These are phyloP conservation scores for Phytophthora ohioensis DNA, from an alignment of 352 stramenopile species.

Conservation along the genomic window DNA sequence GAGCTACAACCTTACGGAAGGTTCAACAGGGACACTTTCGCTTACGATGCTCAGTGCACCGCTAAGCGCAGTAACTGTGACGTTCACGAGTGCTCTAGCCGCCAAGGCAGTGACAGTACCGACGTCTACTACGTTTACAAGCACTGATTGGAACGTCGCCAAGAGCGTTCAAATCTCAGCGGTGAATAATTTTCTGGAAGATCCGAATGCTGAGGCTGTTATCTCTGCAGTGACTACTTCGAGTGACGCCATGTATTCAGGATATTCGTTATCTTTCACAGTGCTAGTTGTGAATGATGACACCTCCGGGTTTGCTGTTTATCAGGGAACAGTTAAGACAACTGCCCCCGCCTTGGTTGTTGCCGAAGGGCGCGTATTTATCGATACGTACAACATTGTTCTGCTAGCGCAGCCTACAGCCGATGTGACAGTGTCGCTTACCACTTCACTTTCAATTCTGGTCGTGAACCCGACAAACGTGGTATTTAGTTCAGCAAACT, in stretches of 20 bases:
- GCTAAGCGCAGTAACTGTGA: conserved; percentile 39
- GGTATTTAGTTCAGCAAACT: conserved; percentile 51
- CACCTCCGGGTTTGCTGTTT: conserved; percentile 50
- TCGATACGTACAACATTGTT: conserved; percentile 57
- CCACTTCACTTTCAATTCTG: conserved; percentile 47
- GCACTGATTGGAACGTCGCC: conserved; percentile 43
- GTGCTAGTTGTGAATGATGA: conserved; percentile 71
- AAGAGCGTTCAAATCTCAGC: conserved; percentile 49
- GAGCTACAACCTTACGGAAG: conserved; percentile 58
- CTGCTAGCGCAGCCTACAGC: conserved; percentile 55
- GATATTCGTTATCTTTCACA: conserved; percentile 29
- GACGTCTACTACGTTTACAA: conserved; percentile 37
- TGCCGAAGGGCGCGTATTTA: conserved; percentile 57
- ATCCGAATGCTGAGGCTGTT: conserved; percentile 36
- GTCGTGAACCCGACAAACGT: conserved; percentile 46
- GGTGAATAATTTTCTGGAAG: conserved; percentile 66
- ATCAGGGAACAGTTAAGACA: conserved; percentile 44
- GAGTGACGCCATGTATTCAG: conserved; percentile 48
- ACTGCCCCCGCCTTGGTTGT: conserved; percentile 54
- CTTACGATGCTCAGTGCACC: conserved; percentile 57
- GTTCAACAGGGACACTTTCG: conserved; percentile 18
- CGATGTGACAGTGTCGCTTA: conserved; percentile 45
- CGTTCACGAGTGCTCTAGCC: conserved; percentile 41
- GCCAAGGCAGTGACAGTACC: conserved; percentile 43
- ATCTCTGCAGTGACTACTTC: conserved; percentile 42